Evolutionary conservation across 2,329 filamentous ascomycete species (phyloP), one percentile per base, ranked within the genome.

Genomic region (Trichophyton rubrum): DNA sequence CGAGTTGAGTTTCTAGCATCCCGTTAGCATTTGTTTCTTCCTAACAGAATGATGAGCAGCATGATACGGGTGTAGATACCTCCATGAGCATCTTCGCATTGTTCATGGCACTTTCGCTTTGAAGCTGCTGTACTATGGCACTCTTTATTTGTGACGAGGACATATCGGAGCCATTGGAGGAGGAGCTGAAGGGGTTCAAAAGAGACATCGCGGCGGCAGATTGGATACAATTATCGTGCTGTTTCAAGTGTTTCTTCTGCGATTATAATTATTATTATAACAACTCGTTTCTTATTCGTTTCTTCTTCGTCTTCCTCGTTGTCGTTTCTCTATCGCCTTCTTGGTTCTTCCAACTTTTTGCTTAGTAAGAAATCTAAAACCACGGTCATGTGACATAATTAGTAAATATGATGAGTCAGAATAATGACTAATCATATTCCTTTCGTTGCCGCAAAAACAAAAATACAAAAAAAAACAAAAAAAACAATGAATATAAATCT

Each of bases 71-170:
- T 11, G 3, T 38, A 13, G n/a, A 33, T 27, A 88, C 87, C 74
- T 86, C 81, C 68, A 91, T 88, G 67, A 91, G 78, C 66, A 80
- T 78, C 64, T 83, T 81, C 53, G 86, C 86, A 68, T 90, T 90
- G 68, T 77, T 79, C 66, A 88, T 77, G 72, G 84, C 85, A 64
- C 82, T 78, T 73, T 88, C 83, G 64, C 80, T 73, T 70, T 82
- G 80, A 65, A 88, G 77, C 17, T 87, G 83, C 74, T 82, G 79
- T 70, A 87, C 82, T 62, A 89, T 68, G 59, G 80, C 71, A 77
- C 79, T 74, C 80, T 77, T 77, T 65, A 75, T 67, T 51, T 75
- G 71, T 62, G 66, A 67, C 45, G 68, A 64, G 40, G 71, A 61
- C 58, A 62, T 58, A 61, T 72, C 67, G 58, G 67, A 64, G 62